Conservation (phyloP, 805 yeast species). For the Yarrowia sp. region DNA sequence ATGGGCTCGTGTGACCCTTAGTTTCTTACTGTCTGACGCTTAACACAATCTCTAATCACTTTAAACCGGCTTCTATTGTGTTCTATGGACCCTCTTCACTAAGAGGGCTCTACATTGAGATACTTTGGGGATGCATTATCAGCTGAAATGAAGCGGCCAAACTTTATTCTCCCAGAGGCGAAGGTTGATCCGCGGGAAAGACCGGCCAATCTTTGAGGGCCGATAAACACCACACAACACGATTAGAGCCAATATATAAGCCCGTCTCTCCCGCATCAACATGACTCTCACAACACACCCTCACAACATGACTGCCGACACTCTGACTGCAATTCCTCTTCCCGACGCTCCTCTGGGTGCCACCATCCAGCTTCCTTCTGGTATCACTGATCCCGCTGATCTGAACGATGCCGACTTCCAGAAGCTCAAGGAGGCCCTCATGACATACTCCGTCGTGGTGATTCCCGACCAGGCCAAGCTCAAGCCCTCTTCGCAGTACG, state of each 20-base stretch:
- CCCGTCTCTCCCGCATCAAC: too few species aligned
- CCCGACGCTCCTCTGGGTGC: conserved; percentile 66
- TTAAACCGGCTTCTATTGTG: too few species aligned
- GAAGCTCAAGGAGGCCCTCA: conserved; percentile 59
- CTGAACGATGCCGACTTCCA: conserved; percentile 66
- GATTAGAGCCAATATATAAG: not conserved
- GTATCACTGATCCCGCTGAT: conserved; percentile 70
- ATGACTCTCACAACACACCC: not conserved
- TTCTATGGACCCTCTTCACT: too few species aligned
- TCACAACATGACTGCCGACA: conserved; percentile 9
- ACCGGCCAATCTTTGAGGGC: not conserved
- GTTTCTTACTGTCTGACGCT: too few species aligned
- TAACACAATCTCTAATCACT: too few species aligned
- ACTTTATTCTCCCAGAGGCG: not conserved
- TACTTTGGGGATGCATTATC: not conserved
- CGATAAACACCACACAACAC: conserved; percentile 4
- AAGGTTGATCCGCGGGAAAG: conserved; percentile 9
- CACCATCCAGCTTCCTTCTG: conserved; percentile 58
- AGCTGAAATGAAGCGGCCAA: conserved; percentile 20
- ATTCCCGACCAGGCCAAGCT: conserved; percentile 70
- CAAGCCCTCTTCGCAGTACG: conserved; percentile 71
- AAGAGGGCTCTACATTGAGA: too few species aligned
- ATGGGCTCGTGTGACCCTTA: too few species aligned
- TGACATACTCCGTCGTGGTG: conserved; percentile 66
- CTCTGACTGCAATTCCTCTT: conserved; percentile 46